Base-by-base conservation (phyloP, 1,284 basidiomycete species). In the Ceratobasidium sp. region DNA sequence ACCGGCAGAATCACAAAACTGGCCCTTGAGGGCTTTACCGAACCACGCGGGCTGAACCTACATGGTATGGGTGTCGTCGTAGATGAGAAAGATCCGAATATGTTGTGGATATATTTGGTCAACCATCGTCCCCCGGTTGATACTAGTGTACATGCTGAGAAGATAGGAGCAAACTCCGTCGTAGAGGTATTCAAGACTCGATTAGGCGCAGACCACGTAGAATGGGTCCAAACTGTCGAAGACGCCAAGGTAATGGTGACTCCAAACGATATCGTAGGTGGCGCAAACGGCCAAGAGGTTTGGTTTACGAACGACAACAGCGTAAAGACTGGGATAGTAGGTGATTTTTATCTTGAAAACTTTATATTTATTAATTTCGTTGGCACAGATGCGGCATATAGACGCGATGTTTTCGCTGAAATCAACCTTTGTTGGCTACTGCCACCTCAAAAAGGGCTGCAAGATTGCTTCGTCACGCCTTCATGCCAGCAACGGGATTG, bases 21-120 rank as follows among this genome's bases (percentile, higher is more conserved):
- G 55, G 76, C 80, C 8, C 79, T 88, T 9, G 76, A 79, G 6
- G 82, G 82, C 38, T 85, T 84, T 77, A 77, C 81, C 18, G 73
- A 78, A 26, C 72, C 75, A 14, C 82, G 83, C 8, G 87, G 86
- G 0, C 81, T 92, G 55, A 87, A 87, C 41, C 77, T 89, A 16
- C 91, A 92, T 76, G 91, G 91, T 9, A 87, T 94, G 85, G 91
- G 91, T 73, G 86, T 92, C 21, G 89, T 90, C 3, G 83, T 84
- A 1, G 88, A 88, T 1, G 76, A 80, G 1, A 77, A 82, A 1
- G 81, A 88, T 76, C 81, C 86, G 4, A 80, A 82, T 18, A 80
- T 85, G 49, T 82, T 91, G 1, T 90, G 85, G 73, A 82, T 92
- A 14, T 92, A 91, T 77, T 81, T 91, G 23, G 82, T 91, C 73